A percentile compares a stretch with the other conserved stretches of the same genome.
Conservation (phyloP, 2,329 filamentous ascomycete species). For the Sarocladiaceae sp. region DNA sequence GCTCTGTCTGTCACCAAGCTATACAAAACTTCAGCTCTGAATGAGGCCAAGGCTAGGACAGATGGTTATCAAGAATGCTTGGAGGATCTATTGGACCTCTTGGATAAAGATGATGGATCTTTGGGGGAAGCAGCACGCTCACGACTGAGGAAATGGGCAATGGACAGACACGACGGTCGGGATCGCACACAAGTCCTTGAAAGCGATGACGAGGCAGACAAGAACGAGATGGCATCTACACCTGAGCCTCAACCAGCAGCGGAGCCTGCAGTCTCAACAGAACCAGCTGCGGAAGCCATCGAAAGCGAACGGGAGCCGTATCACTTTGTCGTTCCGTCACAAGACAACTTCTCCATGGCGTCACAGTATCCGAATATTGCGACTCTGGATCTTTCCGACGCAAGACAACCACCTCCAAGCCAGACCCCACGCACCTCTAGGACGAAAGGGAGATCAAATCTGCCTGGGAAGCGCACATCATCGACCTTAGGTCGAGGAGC, state of each 20-base stretch:
- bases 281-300: conserved; percentile 22
- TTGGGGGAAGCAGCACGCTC: conserved; percentile 73
- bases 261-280: conserved; percentile 39
- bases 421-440: conserved; percentile 12
- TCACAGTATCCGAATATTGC: conserved; percentile 58
- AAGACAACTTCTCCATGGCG: conserved; percentile 64
- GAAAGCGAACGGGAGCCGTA: conserved; percentile 23
- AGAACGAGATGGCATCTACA: conserved; percentile 40
- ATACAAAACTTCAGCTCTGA: conserved; percentile 83
- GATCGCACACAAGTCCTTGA: conserved; percentile 53
- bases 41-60: conserved; percentile 68
- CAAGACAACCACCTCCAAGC: conserved; percentile 27
- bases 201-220: conserved; percentile 67
- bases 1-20: conserved; percentile 93
- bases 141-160: conserved; percentile 59
- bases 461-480: conserved; percentile 4
- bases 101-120: conserved; percentile 79
- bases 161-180: conserved; percentile 63
- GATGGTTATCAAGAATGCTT: conserved; percentile 93
- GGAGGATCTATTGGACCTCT: conserved; percentile 79
- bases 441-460: conserved; percentile 11
- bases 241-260: conserved; percentile 21
- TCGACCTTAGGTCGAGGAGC: conserved; percentile 53
- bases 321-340: conserved; percentile 47
- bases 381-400: conserved; percentile 56